Conservation (phyloP, 257 asterid genomes). For the Fraxinus cuspidata region DNA sequence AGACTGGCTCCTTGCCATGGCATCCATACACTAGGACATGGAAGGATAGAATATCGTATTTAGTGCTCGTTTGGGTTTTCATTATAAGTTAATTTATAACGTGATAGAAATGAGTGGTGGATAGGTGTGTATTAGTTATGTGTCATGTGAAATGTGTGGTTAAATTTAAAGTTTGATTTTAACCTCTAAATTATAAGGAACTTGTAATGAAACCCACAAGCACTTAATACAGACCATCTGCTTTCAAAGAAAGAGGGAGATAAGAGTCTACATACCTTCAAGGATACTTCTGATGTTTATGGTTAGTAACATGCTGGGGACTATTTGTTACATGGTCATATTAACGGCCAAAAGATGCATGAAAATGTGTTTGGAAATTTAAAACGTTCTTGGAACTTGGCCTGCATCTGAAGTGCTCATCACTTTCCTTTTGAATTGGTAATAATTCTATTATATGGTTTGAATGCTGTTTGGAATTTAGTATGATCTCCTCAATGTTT, state of each 20-base stretch:
- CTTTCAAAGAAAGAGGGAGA: not conserved
- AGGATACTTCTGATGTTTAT: constrained; percentile 11
- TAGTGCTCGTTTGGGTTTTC: too few species aligned
- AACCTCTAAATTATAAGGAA: not conserved
- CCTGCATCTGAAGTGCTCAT: not conserved
- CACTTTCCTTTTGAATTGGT: not conserved
- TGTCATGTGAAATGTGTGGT: not conserved
- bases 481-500: not conserved
- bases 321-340: too few species aligned
- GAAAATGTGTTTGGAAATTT: too few species aligned
- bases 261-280: not conserved
- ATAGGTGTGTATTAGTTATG: not conserved
- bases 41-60: too few species aligned
- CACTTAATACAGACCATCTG: not conserved
- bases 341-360: too few species aligned
- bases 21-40: too few species aligned
- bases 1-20: too few species aligned
- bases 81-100: too few species aligned
- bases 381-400: not conserved
- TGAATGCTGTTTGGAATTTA: too few species aligned
- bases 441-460: not conserved
- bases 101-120: not conserved
- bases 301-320: not conserved
- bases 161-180: not conserved
- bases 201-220: too few species aligned